These are phyloP conservation scores for Yarrowia osloensis DNA, from an alignment of 805 yeast species.

Conservation along the genomic window DNA sequence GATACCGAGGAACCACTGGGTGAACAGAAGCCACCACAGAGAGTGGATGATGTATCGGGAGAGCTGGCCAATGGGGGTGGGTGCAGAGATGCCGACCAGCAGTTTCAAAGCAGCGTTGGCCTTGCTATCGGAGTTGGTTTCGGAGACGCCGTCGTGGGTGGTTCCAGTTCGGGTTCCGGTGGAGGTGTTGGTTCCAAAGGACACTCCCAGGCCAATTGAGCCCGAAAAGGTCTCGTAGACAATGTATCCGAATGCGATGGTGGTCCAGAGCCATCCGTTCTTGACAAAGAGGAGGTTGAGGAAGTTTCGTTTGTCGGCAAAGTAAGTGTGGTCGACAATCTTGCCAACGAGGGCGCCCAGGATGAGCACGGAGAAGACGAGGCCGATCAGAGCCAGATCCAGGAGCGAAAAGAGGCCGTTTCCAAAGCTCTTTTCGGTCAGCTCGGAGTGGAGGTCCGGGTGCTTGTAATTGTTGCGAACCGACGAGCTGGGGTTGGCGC, in stretches of 20 bases:
- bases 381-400: slow-evolving; percentile 9
- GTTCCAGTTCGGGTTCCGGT: slow-evolving; percentile 15
- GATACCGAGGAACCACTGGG: slow-evolving; percentile 83
- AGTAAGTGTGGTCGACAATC: slow-evolving; percentile 38
- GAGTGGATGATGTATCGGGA: slow-evolving; percentile 58
- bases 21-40: slow-evolving; percentile 78
- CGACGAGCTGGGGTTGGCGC: slow-evolving; percentile 1
- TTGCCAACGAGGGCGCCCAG: slow-evolving; percentile 20
- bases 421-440: slow-evolving; percentile 37
- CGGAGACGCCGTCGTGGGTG: slow-evolving; percentile 11
- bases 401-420: slow-evolving; percentile 36
- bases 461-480: slow-evolving; percentile 32
- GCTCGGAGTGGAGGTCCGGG: slow-evolving; percentile 33
- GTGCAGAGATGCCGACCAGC: slow-evolving; percentile 22
- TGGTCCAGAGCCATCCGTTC: slow-evolving; percentile 92
- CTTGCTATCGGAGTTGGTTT: slow-evolving; percentile 23
- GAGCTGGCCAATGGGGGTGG: slow-evolving; percentile 24
- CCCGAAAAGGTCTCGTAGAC: not conserved
- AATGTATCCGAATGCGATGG: slow-evolving; percentile 43
- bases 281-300: slow-evolving; percentile 79
- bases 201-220: slow-evolving; percentile 21
- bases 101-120: slow-evolving; percentile 19
- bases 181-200: slow-evolving; percentile 10
- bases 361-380: slow-evolving; percentile 7
- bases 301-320: slow-evolving; percentile 58